These are phyloP conservation scores for Solanum peruvianum DNA, from an alignment of 257 asterid species.

Conservation along the genomic window DNA sequence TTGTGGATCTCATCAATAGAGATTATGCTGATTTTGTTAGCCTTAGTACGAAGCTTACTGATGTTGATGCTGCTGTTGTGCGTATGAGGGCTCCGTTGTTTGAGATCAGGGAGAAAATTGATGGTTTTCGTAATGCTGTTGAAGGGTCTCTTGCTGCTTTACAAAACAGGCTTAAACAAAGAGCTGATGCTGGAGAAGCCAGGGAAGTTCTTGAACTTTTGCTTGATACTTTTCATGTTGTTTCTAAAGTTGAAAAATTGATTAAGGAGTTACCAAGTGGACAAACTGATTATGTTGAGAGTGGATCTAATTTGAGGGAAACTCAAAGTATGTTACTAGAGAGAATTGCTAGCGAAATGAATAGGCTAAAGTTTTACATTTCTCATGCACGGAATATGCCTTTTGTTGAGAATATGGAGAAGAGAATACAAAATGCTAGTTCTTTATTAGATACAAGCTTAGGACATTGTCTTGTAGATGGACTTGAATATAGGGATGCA, in stretches of 20 bases:
- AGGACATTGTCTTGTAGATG: conserved; percentile 82
- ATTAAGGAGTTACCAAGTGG: conserved; percentile 83
- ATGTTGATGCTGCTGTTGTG: conserved; percentile 82
- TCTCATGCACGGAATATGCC: conserved; percentile 86
- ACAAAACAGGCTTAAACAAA: conserved; percentile 68
- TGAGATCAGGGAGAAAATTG: conserved; percentile 81
- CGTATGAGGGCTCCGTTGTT: conserved; percentile 94
- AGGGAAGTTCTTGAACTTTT: conserved; percentile 80
- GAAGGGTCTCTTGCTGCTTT: conserved; percentile 61
- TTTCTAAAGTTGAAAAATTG: conserved; percentile 90
- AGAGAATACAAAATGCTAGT: conserved; percentile 84
- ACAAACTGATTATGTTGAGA: conserved; percentile 66
- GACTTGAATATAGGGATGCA: conserved; percentile 85
- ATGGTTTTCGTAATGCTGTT: conserved; percentile 54
- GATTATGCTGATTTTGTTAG: conserved; percentile 91
- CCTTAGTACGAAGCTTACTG: conserved; percentile 85
- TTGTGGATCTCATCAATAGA: conserved; percentile 84
- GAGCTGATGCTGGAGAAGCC: conserved; percentile 75
- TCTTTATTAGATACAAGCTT: conserved; percentile 66
- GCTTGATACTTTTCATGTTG: conserved; percentile 91
- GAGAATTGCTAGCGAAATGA: conserved; percentile 98
- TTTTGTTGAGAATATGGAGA: conserved; percentile 90
- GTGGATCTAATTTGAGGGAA: conserved; percentile 70
- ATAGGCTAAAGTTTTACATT: conserved; percentile 78
- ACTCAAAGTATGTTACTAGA: conserved; percentile 95